These are phyloP conservation scores for Phytopythium litorale DNA, from an alignment of 352 stramenopile species.

Conservation along the genomic window DNA sequence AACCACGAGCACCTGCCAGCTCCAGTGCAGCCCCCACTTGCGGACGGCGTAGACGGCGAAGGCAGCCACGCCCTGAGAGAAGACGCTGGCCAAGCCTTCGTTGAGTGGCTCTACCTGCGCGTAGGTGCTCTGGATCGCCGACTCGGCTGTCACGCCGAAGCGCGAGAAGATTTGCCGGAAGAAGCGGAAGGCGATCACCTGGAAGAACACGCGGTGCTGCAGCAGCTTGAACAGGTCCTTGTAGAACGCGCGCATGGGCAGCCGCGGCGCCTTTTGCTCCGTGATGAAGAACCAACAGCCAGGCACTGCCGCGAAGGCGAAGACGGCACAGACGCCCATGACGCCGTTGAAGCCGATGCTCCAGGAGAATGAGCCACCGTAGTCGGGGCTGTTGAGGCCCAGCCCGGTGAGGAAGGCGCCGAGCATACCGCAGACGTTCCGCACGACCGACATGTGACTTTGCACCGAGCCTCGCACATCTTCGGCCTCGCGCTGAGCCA, in stretches of 20 bases:
- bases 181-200: conserved; percentile 29
- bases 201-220: conserved; percentile 24
- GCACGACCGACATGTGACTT: conserved; percentile 25
- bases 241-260: conserved; percentile 14
- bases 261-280: conserved; percentile 15
- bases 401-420: conserved; percentile 22
- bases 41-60: conserved; percentile 25
- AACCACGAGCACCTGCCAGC: conserved; percentile 36
- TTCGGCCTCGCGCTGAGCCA: conserved; percentile 30
- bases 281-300: conserved; percentile 29
- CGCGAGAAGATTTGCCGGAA: conserved; percentile 21
- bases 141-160: conserved; percentile 18
- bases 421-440: conserved; percentile 23
- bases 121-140: conserved; percentile 20
- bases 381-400: conserved; percentile 28
- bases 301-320: conserved; percentile 18
- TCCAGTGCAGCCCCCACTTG: conserved; percentile 47
- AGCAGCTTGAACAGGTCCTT: conserved; percentile 23
- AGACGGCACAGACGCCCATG: conserved; percentile 19
- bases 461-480: conserved; percentile 24
- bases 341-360: conserved; percentile 27
- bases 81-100: conserved; percentile 20
- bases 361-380: conserved; percentile 26
- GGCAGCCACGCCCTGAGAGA: conserved; percentile 17
- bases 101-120: conserved; percentile 20